Base-by-base conservation (phyloP, 192 early-diverging fungal genomes). In the Coemansia sp. region DNA sequence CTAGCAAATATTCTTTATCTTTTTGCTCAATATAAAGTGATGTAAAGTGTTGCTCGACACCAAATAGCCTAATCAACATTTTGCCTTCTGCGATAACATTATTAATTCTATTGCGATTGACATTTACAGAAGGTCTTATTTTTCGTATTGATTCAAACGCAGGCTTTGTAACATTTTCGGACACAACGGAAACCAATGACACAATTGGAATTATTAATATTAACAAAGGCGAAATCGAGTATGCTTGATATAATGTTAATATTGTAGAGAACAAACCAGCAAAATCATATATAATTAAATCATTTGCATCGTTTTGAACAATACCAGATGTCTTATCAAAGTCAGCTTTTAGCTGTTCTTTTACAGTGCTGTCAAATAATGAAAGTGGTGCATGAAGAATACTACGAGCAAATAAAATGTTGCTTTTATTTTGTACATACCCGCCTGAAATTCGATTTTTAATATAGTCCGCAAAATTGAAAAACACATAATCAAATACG, bases 11-110 rank as follows among this genome's bases (percentile, higher is more conserved):
- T 50, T 87, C 84, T 10, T 86, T 67, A 67, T 93, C 85, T 9
- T 81, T 74, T n/a, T n/a, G n/a, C n/a, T n/a, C n/a, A n/a, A n/a
- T n/a, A n/a, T n/a, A n/a, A n/a, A n/a, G n/a, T n/a, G 45, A 39
- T 24, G 73, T 68, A 46, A 94, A 94, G 4, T 74, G 76, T 37
- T 73, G 27, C 39, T 82, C 81, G 2, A 67, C 81, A 27, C 71
- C 65, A 61, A 84, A 90, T 0, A 90, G 77, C 37, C 91, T 83
- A 45, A 94, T 85, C 38, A 82, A 82, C 0, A 81, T 77, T 23
- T 86, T 64, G 1, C 90, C 91, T 14, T 87, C 90, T 0, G 25
- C 19, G 12, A 76, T 64, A 13, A 69, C 42, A 44, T 66, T 47
- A 4, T 41, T 47, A 0, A 55, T 51, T 1, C 55, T 50, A 22